Evolutionary conservation across 352 stramenopile species (phyloP), one percentile per base, ranked within the genome.

Genomic region (Phytophthora rubi): DNA sequence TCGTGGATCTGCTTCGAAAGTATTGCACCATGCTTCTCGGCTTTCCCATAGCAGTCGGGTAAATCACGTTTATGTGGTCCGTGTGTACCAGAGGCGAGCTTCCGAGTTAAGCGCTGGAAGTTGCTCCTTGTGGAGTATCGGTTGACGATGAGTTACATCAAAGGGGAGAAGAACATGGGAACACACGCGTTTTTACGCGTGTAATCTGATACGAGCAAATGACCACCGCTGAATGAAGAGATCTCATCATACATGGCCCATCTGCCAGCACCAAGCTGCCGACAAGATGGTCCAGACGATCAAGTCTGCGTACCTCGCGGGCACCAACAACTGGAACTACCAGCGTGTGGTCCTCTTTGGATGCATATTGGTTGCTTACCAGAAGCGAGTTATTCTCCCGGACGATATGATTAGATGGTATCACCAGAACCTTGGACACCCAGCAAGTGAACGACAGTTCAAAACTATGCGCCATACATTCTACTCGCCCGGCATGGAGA

Each of bases 391-490:
- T 9, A 52, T 68, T 26, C 35, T 53, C 1, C 59, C 23, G 23
- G 23, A 26, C 23, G 23, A 51, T 21, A n/a, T 65, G 48, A 57
- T 65, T 10, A n/a, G 3, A 13, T 52, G 45, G 45, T 65, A 65
- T 23, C 58, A 63, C 32, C 47, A 65, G 9, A 52, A 57, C 13
- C 47, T 18, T 12, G 33, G 33, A 12, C 33, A 39, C 23, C 23
- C 23, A 26, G 23, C 23, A 26, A 26, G 23, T 26, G 23, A 26
- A 26, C 23, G 23, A 3, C 23, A 26, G 23, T 26, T 26, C 23
- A 39, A 39, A 39, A 39, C 33, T 7, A 39, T 39, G 33, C 3
- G 10, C 6, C 33, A 39, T 39, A 39, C 33, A 12, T 12, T 39
- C 33, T 39, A 39, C 33, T 39, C 2, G 33, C 3, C 33, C 6